Base-by-base conservation (phyloP, 2,329 filamentous ascomycete species). In the Ceratocystiopsis sp. region DNA sequence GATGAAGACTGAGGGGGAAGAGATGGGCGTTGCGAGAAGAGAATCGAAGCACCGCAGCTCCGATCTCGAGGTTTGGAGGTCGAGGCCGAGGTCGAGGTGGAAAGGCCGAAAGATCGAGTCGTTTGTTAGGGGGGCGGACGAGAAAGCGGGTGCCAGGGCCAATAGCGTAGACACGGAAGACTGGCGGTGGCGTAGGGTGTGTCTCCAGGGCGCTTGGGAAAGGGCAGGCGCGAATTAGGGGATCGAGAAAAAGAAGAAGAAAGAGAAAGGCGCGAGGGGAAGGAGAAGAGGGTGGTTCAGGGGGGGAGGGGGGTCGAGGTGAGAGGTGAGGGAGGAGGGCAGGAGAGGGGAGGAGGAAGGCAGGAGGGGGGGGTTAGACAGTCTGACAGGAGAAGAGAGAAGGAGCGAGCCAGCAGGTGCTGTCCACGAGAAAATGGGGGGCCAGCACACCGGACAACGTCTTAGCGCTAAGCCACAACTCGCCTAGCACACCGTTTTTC, bases 401-500 rank as follows among this genome's bases (percentile, higher is more conserved):
- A 37, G 16, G 25, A 15, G 41, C 16, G 14, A 25, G 33, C 16
- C 29, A 42, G 39, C 43, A 38, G 45, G 33, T 44, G 43, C 38
- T 21, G 19, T 21, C 19, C 19, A 21, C 19, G 37, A 42, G 39
- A 44, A 46, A 47, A 44, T 44, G 40, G 45, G 45, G 45, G 45
- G 42, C 19, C 19, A 29, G 25, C 25, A 29, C 25, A 29, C 25
- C 25, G 25, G 25, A 45, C 44, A 49, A 44, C 42, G 42, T 38
- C 37, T 41, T 3, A 16, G 40, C 39, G 38, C 48, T 50, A 50
- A 43, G 29, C 49, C 37, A 9, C 2, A 46, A 38, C 33, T 19
- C 18, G 43, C 40, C 46, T 50, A 48, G 47, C 10, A 7, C 35
- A 32, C 41, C 43, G 45, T 50, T 48, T 29, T 40, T 38, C 33